Evolutionary conservation across 352 stramenopile species (phyloP).

Genomic region (Globisporangium nodosum): DNA sequence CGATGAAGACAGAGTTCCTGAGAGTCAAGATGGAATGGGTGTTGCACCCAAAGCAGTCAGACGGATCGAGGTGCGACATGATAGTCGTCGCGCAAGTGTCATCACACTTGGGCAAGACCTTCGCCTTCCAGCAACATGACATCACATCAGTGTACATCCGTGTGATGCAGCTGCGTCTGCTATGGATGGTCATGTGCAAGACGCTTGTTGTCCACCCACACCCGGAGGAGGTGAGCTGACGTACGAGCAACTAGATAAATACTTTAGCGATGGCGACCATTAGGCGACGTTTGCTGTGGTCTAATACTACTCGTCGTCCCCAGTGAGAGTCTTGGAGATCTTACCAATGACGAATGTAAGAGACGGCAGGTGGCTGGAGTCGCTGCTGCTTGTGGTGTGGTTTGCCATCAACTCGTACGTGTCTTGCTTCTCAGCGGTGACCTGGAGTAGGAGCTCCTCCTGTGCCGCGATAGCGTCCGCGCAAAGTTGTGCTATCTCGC

Average conservation of each 20-base stretch:
- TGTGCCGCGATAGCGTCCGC: neutral
- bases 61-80: neutral
- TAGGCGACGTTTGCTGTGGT: neutral
- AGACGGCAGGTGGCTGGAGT: neutral
- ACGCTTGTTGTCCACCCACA: neutral
- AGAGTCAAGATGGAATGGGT: neutral
- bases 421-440: neutral
- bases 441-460: neutral
- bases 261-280: neutral
- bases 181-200: neutral
- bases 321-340: neutral
- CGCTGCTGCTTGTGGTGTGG: too few relatives aligned
- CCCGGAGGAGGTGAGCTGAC: neutral
- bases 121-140: neutral
- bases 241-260: neutral
- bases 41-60: neutral
- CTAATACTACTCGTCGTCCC: neutral
- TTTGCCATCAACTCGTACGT: too few relatives aligned
- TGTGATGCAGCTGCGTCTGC: neutral
- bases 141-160: neutral
- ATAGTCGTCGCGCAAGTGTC: neutral
- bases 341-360: neutral
- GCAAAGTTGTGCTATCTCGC: neutral
- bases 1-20: neutral
- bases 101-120: neutral